Percentiles rank a stretch among this genome's conserved stretches.
Evolutionary conservation across 2,329 filamentous ascomycete genomes (phyloP).

Genomic region (Monilinia vaccinii-corymbosi): DNA sequence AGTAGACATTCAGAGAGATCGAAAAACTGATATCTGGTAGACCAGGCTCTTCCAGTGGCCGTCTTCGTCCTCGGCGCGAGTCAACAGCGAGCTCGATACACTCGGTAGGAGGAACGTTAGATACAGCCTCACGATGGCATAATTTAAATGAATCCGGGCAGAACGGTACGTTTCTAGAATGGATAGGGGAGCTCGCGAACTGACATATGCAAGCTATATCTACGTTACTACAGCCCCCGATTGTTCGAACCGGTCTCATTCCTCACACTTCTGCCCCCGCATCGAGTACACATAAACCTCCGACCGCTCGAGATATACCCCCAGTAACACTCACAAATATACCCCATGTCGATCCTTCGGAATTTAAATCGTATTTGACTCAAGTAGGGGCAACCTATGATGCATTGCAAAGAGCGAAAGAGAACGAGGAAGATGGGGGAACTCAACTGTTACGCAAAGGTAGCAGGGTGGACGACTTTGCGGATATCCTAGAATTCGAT

Average conservation of each 20-base stretch:
- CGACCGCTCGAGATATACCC: slow-evolving; percentile 82
- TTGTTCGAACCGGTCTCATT: slow-evolving; percentile 77
- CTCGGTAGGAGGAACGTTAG: slow-evolving; percentile 77
- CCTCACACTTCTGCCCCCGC: slow-evolving; percentile 64
- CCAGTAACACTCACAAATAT: slow-evolving; percentile 89
- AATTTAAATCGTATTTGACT: slow-evolving; percentile 75
- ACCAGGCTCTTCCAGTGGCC: slow-evolving; percentile 26
- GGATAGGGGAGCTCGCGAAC: not conserved
- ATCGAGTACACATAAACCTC: slow-evolving; percentile 69
- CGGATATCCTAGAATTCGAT: slow-evolving; percentile 32
- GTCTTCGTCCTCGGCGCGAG: slow-evolving; percentile 53
- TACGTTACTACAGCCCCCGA: slow-evolving; percentile 82
- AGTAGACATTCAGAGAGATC: slow-evolving; percentile 33
- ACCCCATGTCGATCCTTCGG: slow-evolving; percentile 65
- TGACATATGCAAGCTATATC: slow-evolving; percentile 60
- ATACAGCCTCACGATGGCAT: slow-evolving; percentile 50
- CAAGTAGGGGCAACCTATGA: slow-evolving; percentile 86
- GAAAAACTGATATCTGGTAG: slow-evolving; percentile 31
- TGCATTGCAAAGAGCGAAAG: slow-evolving; percentile 75
- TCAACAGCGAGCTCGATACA: slow-evolving; percentile 83
- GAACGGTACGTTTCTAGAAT: slow-evolving; percentile 52
- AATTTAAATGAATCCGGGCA: slow-evolving; percentile 66
- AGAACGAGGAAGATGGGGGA: slow-evolving; percentile 58
- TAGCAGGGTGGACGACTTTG: slow-evolving; percentile 32
- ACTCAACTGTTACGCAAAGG: slow-evolving; percentile 27